Conservation (phyloP, 2,329 filamentous ascomycete species). For the Ophioceras dolichostomum region DNA sequence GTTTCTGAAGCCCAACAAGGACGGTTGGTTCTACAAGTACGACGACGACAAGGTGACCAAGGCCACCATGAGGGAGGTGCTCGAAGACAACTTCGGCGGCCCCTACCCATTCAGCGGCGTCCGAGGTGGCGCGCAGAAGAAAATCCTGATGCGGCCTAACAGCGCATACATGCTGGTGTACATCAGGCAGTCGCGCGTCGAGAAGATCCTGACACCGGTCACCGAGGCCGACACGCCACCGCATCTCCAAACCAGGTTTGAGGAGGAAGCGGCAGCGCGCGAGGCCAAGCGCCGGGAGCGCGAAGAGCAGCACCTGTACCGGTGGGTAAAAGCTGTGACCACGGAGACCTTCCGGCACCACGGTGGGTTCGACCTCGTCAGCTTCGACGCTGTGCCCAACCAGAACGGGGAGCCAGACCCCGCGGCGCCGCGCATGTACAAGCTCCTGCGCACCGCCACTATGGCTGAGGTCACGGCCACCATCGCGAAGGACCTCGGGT, state of each 20-base stretch:
- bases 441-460: conserved; percentile 61
- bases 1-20: conserved; percentile 85
- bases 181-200: conserved; percentile 75
- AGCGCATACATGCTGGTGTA: conserved; percentile 99
- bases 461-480: conserved; percentile 61
- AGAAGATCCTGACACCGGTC: conserved; percentile 68
- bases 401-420: conserved; percentile 38
- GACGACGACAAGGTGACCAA: conserved; percentile 97
- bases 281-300: conserved; percentile 77
- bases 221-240: conserved; percentile 66
- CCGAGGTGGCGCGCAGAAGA: conserved; percentile 38
- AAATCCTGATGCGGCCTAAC: conserved; percentile 49
- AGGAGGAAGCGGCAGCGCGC: conserved; percentile 66
- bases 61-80: conserved; percentile 77
- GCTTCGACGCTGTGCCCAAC: conserved; percentile 43
- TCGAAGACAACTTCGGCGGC: conserved; percentile 95
- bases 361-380: conserved; percentile 72
- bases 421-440: conserved; percentile 59
- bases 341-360: conserved; percentile 71
- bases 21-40: conserved; percentile 92
- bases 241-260: conserved; percentile 67
- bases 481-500: conserved; percentile 57
- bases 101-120: conserved; percentile 51
- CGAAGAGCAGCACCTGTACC: conserved; percentile 89
- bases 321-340: conserved; percentile 71